These are phyloP conservation scores for Uronychia binucleata DNA, from an alignment of 73 alveolate genomes.

Conservation along the genomic window DNA sequence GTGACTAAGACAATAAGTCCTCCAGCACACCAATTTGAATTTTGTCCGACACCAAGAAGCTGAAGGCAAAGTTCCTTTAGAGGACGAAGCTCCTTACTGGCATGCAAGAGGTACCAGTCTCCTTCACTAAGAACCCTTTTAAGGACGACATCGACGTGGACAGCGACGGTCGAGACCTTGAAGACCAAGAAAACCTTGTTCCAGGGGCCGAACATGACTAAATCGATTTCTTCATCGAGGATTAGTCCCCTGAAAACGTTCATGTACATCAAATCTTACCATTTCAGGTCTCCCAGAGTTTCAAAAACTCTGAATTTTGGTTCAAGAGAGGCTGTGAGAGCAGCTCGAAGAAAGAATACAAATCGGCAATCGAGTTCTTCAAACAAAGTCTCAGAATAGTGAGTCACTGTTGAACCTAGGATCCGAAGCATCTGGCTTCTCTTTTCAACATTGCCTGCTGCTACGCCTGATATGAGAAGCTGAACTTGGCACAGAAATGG, in stretches of 20 bases:
- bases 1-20: not conserved
- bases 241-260: not conserved
- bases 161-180: not conserved
- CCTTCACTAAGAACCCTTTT: not conserved
- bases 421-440: constrained; percentile 35
- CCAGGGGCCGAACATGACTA: not conserved
- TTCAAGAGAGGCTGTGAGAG: constrained; percentile 50
- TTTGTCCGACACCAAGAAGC: not conserved
- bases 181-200: not conserved
- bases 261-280: not conserved
- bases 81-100: no score
- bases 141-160: not conserved
- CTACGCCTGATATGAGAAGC: constrained; percentile 7
- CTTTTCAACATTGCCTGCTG: constrained; percentile 59
- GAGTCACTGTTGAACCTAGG: not conserved
- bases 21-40: not conserved
- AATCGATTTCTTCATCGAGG: not conserved
- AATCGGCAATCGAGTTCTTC: constrained; percentile 58
- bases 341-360: constrained; percentile 26
- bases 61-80: no score
- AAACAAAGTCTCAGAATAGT: constrained; percentile 35
- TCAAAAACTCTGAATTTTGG: constrained; percentile 53
- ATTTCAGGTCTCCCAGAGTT: not conserved
- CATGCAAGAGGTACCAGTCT: no score
- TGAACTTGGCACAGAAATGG: constrained; percentile 4